Conservation (phyloP, 495 filamentous ascomycete species). For the Penicillium subrubescens region DNA sequence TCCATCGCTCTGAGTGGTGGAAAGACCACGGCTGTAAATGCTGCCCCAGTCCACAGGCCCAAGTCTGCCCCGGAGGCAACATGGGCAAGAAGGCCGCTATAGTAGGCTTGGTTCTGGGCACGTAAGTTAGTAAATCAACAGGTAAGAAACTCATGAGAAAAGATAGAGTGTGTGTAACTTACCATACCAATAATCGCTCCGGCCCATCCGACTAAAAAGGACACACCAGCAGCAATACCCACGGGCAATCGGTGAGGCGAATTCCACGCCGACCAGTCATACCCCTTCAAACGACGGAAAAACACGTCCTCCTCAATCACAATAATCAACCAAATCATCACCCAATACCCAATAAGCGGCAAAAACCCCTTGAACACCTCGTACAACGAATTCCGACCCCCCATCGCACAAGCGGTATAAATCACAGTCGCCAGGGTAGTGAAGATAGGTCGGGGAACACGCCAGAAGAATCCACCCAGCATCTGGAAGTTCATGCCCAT, state of each 20-base stretch:
- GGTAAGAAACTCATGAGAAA: too few species aligned
- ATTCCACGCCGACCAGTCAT: slow-evolving; percentile 54
- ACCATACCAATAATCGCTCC: slow-evolving; percentile 55
- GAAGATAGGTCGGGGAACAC: slow-evolving; percentile 72
- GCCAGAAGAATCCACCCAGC: slow-evolving; percentile 60
- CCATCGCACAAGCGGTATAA: slow-evolving; percentile 50
- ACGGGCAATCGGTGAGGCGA: slow-evolving; percentile 40
- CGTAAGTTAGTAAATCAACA: slow-evolving; percentile 2
- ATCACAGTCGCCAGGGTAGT: slow-evolving; percentile 42
- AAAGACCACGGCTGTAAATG: slow-evolving; percentile 45
- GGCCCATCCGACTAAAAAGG: slow-evolving; percentile 52
- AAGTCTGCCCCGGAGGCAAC: slow-evolving; percentile 41
- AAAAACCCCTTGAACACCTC: slow-evolving; percentile 52
- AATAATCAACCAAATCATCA: slow-evolving; percentile 48
- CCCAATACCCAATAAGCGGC: slow-evolving; percentile 55
- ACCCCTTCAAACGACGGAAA: slow-evolving; percentile 39
- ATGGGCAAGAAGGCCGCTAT: slow-evolving; percentile 47
- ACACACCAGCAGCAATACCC: slow-evolving; percentile 47
- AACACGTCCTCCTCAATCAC: slow-evolving; percentile 47
- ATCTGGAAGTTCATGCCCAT: slow-evolving; percentile 77
- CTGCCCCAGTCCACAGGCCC: slow-evolving; percentile 47
- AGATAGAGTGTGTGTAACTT: slow-evolving; percentile 15
- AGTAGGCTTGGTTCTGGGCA: slow-evolving; percentile 48
- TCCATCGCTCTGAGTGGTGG: slow-evolving; percentile 48
- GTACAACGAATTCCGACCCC: slow-evolving; percentile 50